These are phyloP conservation scores for Puccinia novopanici DNA, from an alignment of 1,284 basidiomycete genomes.

Conservation along the genomic window DNA sequence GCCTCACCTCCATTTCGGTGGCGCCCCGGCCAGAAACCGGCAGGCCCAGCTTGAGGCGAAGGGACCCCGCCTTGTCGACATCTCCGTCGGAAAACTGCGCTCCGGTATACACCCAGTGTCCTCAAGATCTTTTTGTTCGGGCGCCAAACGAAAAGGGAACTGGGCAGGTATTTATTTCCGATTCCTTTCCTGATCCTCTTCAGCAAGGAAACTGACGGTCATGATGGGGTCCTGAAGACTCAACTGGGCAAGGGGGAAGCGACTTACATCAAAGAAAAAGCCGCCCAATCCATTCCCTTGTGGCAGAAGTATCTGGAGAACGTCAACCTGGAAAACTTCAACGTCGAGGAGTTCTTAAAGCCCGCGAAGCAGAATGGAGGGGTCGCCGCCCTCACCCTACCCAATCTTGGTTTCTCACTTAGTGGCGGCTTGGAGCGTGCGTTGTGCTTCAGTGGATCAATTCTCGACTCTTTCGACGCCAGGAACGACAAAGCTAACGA, in stretches of 20 bases:
- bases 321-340: conserved; percentile 25
- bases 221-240: neutral
- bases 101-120: conserved; percentile 26
- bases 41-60: neutral
- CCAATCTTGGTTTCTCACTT: conserved; percentile 33
- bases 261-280: conserved; percentile 39
- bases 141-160: conserved; percentile 5
- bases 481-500: conserved; percentile 34
- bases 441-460: conserved; percentile 32
- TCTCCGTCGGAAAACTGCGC: conserved; percentile 44
- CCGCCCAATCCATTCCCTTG: conserved; percentile 37
- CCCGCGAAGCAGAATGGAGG: conserved; percentile 15
- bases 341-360: conserved; percentile 31
- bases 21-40: neutral
- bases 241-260: conserved; percentile 22
- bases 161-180: neutral
- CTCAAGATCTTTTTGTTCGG: conserved; percentile 24
- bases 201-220: neutral
- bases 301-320: conserved; percentile 32
- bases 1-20: neutral
- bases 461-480: conserved; percentile 41
- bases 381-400: conserved; percentile 25
- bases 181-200: no score
- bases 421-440: conserved; percentile 45
- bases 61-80: conserved; percentile 24